These are phyloP conservation scores for Entonaema liquescens DNA, from an alignment of 495 filamentous ascomycete species.

Conservation along the genomic window DNA sequence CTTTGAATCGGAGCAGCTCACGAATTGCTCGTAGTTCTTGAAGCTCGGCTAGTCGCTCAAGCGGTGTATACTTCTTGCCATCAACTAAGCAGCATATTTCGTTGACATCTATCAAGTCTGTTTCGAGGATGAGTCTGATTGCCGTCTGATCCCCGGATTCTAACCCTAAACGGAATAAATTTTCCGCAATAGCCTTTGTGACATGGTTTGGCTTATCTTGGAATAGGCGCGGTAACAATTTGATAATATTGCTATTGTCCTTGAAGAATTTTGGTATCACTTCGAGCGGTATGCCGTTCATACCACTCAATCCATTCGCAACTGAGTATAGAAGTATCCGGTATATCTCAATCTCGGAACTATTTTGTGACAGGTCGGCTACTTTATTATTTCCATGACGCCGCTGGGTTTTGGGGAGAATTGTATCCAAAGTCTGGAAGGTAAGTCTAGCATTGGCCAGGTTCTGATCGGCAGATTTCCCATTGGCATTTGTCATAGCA, in stretches of 20 bases:
- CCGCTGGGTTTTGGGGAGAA: not conserved
- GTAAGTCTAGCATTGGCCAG: not conserved
- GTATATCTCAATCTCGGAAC: conserved; percentile 3
- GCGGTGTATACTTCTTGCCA: conserved; percentile 7
- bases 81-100: conserved; percentile 10
- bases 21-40: conserved; percentile 13
- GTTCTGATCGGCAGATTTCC: not conserved
- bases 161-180: conserved; percentile 25
- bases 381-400: not conserved
- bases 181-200: conserved; percentile 22
- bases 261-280: conserved; percentile 2
- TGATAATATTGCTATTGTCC: conserved; percentile 5
- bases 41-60: conserved; percentile 22
- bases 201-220: not conserved
- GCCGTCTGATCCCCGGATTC: conserved; percentile 12
- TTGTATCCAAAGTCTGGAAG: conserved; percentile 9
- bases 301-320: conserved; percentile 28
- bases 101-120: conserved; percentile 12
- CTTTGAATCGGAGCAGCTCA: conserved; percentile 14
- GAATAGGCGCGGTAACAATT: conserved; percentile 11
- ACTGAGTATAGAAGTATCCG: conserved; percentile 22
- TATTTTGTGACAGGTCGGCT: not conserved
- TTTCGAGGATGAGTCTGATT: conserved; percentile 11
- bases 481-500: conserved; percentile 7
- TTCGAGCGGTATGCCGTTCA: conserved; percentile 11